Evolutionary conservation across 805 yeast genomes (phyloP), one percentile per base, ranked within the genome.

Genomic region (Myxozyma monticola): DNA sequence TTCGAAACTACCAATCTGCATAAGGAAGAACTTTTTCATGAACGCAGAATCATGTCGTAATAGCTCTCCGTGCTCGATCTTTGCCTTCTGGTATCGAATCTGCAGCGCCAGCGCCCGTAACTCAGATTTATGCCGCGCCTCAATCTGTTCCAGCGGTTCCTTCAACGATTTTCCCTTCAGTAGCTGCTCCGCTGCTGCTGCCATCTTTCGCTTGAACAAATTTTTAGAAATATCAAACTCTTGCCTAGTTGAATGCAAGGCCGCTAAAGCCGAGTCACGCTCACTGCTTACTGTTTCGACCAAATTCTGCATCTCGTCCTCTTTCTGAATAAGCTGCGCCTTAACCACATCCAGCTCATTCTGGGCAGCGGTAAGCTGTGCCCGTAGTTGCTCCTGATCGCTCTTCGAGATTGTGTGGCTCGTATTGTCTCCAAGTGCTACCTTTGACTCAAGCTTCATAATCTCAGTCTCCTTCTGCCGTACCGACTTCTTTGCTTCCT

Each of bases 1-100:
- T 49, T 66, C 63, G 43, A 62, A 65, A 33, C 62, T 57, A 33
- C 59, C 56, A 30, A 68, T 60, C 42, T 62, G 62, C 42, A 59
- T 36, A 51, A 62, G 45, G 35, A 68, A 60, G 44, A 64, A 68
- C 22, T 51, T 37, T 43, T 69, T 68, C 59, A 68, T 54, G 45
- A 69, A 69, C 35, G 55, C 53, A 24, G 68, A 62, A 40, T 69
- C 71, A n/a, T 36, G 35, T 18, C 65, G 56, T 37, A 54, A 54
- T 15, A 44, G 33, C 15, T 49, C 44, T 22, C 64, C 63, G 5
- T 61, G 59, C 3, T 34, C 46, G 6, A 47, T 25, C 41, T 57
- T 51, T 4, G 56, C 51, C 45, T 51, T 50, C 34, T 62, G 42
- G 44, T 56, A 61, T 30, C 48, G 36, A 25, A 62, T 52, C 30